Evolutionary conservation across 768 basidiomycete genomes (phyloP).

Genomic region (Tylopilus sp.): DNA sequence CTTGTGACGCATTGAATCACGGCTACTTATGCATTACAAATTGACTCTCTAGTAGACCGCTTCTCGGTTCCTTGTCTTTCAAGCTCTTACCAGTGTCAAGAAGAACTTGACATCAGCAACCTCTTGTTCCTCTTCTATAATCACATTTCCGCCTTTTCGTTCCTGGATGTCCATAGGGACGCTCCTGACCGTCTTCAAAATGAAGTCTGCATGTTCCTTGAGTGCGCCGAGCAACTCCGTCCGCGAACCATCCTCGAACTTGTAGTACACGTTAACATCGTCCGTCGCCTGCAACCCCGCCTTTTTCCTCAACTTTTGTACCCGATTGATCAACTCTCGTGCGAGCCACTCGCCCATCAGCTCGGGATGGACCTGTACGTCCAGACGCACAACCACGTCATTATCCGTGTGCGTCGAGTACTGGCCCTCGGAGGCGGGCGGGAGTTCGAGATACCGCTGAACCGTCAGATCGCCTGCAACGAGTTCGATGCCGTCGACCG

Average conservation of each 20-base stretch:
- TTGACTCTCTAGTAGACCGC: not conserved
- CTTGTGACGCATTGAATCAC: no score
- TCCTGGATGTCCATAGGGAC: slow-evolving; percentile 59
- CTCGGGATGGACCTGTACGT: slow-evolving; percentile 83
- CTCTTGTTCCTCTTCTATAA: slow-evolving; percentile 88
- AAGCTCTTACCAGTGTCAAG: slow-evolving; percentile 55
- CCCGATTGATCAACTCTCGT: slow-evolving; percentile 86
- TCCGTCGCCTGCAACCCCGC: slow-evolving; percentile 94
- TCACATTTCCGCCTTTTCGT: slow-evolving; percentile 45
- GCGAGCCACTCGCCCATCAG: slow-evolving; percentile 85
- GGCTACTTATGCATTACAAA: no score
- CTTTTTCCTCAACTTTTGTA: slow-evolving; percentile 94
- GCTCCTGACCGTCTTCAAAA: slow-evolving; percentile 72
- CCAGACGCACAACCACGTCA: slow-evolving; percentile 92
- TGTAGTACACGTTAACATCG: slow-evolving; percentile 85
- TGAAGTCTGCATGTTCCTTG: slow-evolving; percentile 59
- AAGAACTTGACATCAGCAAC: slow-evolving; percentile 75
- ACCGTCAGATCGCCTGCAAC: slow-evolving; percentile 89
- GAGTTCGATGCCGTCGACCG: slow-evolving; percentile 86
- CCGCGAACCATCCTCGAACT: slow-evolving; percentile 67
- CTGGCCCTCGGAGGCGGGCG: slow-evolving; percentile 53
- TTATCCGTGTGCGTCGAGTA: slow-evolving; percentile 87
- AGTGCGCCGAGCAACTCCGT: slow-evolving; percentile 64
- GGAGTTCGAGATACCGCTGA: slow-evolving; percentile 86
- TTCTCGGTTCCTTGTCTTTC: not conserved